Conservation (phyloP, 164 flowering plant genomes). For the Amborella trichopoda region DNA sequence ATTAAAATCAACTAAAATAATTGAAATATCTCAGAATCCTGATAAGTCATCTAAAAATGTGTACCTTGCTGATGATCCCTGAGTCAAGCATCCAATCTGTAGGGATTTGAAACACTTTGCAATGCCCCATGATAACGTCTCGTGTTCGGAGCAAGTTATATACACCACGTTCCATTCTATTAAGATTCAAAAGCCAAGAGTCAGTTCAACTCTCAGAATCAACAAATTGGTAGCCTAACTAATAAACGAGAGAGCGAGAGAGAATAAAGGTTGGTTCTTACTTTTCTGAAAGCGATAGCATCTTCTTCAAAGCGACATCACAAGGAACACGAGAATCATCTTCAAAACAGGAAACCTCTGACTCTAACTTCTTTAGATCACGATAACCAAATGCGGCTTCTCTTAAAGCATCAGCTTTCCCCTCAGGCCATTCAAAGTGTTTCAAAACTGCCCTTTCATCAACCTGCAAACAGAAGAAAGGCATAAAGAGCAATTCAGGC, state of each 20-base stretch:
- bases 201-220: too few species aligned
- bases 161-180: constrained; percentile 73
- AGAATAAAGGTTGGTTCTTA: too few species aligned
- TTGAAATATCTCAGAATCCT: too few species aligned
- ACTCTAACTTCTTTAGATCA: constrained; percentile 78
- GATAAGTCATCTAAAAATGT: too few species aligned
- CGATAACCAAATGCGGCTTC: constrained; percentile 91
- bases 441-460: constrained; percentile 95
- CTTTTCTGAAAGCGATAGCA: constrained; percentile 82
- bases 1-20: too few species aligned
- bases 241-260: too few species aligned
- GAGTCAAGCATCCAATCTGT: constrained; percentile 86
- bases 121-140: constrained; percentile 51
- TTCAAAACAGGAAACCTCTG: constrained; percentile 45
- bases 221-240: too few species aligned
- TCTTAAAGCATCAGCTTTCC: constrained; percentile 80
- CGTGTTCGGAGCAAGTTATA: constrained; percentile 52
- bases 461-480: constrained; percentile 39
- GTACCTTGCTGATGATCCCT: constrained; percentile 77
- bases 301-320: constrained; percentile 72
- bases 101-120: constrained; percentile 73
- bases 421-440: constrained; percentile 97
- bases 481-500: too few species aligned
- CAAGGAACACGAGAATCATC: constrained; percentile 64
- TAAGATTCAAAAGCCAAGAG: not conserved